Conservation (phyloP, 2,329 filamentous ascomycete genomes). For the Byssochlamys sp. region DNA sequence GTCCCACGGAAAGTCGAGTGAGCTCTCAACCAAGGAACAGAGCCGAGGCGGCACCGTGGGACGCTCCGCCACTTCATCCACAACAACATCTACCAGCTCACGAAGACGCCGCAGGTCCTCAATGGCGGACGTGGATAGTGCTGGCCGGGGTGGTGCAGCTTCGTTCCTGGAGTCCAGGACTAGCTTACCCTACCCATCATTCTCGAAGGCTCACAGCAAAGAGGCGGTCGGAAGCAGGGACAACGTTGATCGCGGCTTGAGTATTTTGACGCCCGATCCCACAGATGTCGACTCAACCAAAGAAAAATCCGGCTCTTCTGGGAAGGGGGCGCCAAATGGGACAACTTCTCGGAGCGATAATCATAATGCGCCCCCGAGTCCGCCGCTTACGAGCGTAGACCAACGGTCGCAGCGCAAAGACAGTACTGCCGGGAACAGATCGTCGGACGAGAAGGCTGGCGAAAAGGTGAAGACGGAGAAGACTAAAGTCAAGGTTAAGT, state of each 20-base stretch:
- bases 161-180: constrained; percentile 36
- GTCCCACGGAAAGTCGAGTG: constrained; percentile 9
- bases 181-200: constrained; percentile 64
- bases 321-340: constrained; percentile 32
- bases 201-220: constrained; percentile 86
- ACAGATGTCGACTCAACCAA: constrained; percentile 48
- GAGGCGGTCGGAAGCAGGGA: constrained; percentile 63
- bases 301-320: constrained; percentile 25
- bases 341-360: constrained; percentile 17
- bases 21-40: constrained; percentile 9
- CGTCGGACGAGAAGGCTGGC: constrained; percentile 14
- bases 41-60: constrained; percentile 5
- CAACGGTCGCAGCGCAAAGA: constrained; percentile 29
- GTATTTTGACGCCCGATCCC: constrained; percentile 57
- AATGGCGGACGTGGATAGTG: constrained; percentile 9
- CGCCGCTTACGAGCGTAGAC: constrained; percentile 38
- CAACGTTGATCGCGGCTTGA: constrained; percentile 33
- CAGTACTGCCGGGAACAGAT: constrained; percentile 22
- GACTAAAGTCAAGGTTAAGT: constrained; percentile 26
- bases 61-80: constrained; percentile 5
- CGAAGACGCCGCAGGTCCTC: constrained; percentile 7
- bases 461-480: constrained; percentile 26
- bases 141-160: constrained; percentile 19
- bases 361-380: constrained; percentile 37
- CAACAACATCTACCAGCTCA: constrained; percentile 2